Evolutionary conservation across 2,329 filamentous ascomycete species (phyloP).

Genomic region (Botrytis hyacinthi): DNA sequence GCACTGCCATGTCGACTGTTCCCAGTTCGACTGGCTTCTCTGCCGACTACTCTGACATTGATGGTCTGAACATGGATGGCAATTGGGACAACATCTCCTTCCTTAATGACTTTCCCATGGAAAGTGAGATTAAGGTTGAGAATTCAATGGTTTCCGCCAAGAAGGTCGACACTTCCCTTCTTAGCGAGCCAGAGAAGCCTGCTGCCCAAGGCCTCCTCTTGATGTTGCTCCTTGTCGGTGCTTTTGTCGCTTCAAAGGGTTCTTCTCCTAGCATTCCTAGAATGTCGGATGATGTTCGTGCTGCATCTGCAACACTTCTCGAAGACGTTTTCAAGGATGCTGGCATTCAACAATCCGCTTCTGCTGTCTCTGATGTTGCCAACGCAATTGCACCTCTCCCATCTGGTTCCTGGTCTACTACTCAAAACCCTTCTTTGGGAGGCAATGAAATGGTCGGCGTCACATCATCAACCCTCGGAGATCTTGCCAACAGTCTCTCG

Average conservation of each 20-base stretch:
- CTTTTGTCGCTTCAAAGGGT: constrained; percentile 88
- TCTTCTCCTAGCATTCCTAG: constrained; percentile 70
- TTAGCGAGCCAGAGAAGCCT: constrained; percentile 57
- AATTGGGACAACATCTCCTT: constrained; percentile 82
- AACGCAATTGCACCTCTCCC: constrained; percentile 49
- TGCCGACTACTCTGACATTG: constrained; percentile 76
- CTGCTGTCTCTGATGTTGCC: constrained; percentile 20
- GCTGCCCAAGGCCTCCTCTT: constrained; percentile 80
- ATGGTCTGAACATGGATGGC: constrained; percentile 75
- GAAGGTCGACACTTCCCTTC: constrained; percentile 50
- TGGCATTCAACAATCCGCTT: constrained; percentile 51
- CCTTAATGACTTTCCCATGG: constrained; percentile 67
- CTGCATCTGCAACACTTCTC: constrained; percentile 72
- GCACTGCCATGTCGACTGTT: constrained; percentile 50
- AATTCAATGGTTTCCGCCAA: constrained; percentile 51
- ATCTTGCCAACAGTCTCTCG: constrained; percentile 66
- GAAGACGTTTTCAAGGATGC: constrained; percentile 81
- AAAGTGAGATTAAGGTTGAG: constrained; percentile 61
- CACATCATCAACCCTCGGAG: constrained; percentile 60
- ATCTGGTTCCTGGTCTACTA: constrained; percentile 50
- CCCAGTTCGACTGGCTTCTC: constrained; percentile 62
- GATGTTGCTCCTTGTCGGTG: constrained; percentile 95
- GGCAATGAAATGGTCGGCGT: constrained; percentile 48
- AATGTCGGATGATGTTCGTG: constrained; percentile 77
- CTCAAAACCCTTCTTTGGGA: constrained; percentile 43